These are phyloP conservation scores for Botryotinia globosa DNA, from an alignment of 2,329 filamentous ascomycete genomes.

Conservation along the genomic window DNA sequence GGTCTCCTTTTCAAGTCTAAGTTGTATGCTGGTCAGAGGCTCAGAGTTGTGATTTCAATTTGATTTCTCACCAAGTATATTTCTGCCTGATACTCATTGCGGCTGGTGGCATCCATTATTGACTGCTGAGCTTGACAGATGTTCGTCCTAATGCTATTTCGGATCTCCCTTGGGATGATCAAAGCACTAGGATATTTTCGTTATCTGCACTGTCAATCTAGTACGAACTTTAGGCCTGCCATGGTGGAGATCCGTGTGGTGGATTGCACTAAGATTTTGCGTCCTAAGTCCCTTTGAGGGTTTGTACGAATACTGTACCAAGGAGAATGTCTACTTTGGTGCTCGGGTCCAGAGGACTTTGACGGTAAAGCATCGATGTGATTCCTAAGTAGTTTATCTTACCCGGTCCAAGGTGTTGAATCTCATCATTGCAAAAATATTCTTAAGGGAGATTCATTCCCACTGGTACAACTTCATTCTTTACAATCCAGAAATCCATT, in stretches of 20 bases:
- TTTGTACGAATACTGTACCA: background rate
- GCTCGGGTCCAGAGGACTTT: background rate
- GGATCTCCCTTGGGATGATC: background rate
- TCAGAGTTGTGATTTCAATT: background rate
- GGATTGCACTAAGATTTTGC: background rate
- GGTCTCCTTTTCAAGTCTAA: background rate
- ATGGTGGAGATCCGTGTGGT: background rate
- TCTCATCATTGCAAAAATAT: background rate
- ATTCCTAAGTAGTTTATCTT: background rate
- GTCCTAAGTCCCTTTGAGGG: background rate
- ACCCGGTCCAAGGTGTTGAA: background rate
- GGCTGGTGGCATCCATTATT: background rate
- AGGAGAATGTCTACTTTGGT: background rate
- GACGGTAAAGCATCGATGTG: background rate
- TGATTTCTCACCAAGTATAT: background rate
- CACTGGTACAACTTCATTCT: background rate
- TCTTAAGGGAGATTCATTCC: constrained; percentile 7
- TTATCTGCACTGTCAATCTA: background rate
- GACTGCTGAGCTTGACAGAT: constrained; percentile 3
- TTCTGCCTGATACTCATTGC: background rate
- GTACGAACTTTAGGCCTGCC: background rate
- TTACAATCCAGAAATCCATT: background rate
- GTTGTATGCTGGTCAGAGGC: background rate
- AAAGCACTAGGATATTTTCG: background rate
- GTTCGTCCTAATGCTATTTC: background rate